Conservation (phyloP, 176 grass and related monocot species). For the Saccharum spontaneum region DNA sequence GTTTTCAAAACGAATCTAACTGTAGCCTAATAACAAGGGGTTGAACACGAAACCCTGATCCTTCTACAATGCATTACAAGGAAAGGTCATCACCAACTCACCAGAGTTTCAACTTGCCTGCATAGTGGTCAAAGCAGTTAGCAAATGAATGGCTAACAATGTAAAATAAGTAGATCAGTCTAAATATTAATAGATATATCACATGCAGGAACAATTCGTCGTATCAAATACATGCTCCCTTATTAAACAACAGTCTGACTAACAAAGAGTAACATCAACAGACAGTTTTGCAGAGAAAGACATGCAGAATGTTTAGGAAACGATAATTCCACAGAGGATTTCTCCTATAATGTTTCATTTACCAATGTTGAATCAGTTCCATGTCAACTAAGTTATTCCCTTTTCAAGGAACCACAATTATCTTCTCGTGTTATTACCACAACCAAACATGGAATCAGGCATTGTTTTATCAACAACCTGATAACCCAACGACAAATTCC, state of each 20-base stretch:
- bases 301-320: neutral
- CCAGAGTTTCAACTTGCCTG: neutral
- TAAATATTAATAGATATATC: neutral
- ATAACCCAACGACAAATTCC: neutral
- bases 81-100: neutral
- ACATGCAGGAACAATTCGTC: neutral
- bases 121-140: neutral
- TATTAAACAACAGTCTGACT: neutral
- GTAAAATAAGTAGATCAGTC: neutral
- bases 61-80: neutral
- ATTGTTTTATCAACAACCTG: too few species aligned
- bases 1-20: neutral
- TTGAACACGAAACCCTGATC: neutral
- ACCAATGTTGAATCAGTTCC: neutral
- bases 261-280: neutral
- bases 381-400: neutral
- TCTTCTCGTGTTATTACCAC: neutral
- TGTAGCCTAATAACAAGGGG: neutral
- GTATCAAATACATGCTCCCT: conserved; percentile 9
- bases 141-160: neutral
- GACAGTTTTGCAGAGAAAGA: neutral
- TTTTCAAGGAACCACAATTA: neutral
- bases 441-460: neutral
- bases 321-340: neutral
- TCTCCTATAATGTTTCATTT: neutral